Base-by-base conservation (phyloP, 139 green algal species). In the Chlorella sp. region DNA sequence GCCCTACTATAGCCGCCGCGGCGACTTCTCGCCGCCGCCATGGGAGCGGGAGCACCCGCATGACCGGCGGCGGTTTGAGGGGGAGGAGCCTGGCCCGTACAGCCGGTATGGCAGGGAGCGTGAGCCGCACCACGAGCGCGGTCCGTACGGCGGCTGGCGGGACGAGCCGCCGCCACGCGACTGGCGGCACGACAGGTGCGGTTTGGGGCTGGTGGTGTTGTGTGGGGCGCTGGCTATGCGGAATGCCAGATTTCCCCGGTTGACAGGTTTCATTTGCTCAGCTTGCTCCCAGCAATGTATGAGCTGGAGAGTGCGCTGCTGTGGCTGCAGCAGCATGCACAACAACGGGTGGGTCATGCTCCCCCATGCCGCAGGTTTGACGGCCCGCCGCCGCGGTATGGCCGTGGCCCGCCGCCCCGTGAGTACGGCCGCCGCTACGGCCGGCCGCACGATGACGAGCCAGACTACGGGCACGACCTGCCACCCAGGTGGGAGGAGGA, bases 101-200 rank as follows among this genome's bases (percentile, higher is more conserved):
- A 20, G 34, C 51, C 13, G 70, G 38, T 60, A 20, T 34, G 18
- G 28, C 70, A 18, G 32, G 36, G 25, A 56, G 15, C 25, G 72
- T 28, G 25, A 13, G 41, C 44, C 25, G 3, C 30, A 28, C 39
- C 68, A 20, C 67, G 70, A 47, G 39, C 39, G 39, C 3, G 56
- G 62, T 21, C 30, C 47, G 32, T 72, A 62, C 12, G 62, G 62
- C 36, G 73, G 73, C 38, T 57, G 60, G 32, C 67, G 67, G 21
- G 41, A 67, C 39, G 65, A 57, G 63, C 34, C 70, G 25, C 70
- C 39, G 39, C 26, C 41, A 4, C 70, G 70, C 9, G 70, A 78
- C 39, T 78, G 70, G 70, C 70, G 23, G 20, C 76, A 82, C 25
- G 76, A 72, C 76, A 56, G 74, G 74, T 81, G 74, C 6, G 73